A percentile compares a stretch with the other conserved stretches of the same genome.
Evolutionary conservation across 140 eudicot species (phyloP).

Genomic region (Senecio squalidus): DNA sequence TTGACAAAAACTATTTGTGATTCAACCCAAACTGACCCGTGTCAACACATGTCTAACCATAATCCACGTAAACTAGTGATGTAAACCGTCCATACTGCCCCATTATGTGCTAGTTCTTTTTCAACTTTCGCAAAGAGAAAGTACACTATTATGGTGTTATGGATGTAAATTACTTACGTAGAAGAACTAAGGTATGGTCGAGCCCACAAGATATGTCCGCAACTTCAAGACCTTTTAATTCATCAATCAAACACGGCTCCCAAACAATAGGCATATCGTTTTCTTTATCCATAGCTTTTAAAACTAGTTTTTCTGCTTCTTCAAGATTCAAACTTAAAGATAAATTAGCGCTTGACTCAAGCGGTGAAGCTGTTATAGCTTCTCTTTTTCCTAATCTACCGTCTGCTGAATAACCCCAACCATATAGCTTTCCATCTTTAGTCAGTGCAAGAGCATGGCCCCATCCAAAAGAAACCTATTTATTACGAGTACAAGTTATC

Average conservation of each 20-base stretch:
- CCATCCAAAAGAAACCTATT: conserved; percentile 93
- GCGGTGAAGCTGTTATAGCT: conserved; percentile 41
- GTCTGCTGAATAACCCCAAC: conserved; percentile 98
- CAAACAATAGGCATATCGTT: conserved; percentile 85
- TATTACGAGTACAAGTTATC: neutral
- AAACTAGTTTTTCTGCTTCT: conserved; percentile 58
- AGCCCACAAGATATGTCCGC: conserved; percentile 81
- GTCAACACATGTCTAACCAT: too few relatives aligned
- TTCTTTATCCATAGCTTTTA: conserved; percentile 84
- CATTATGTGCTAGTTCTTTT: neutral
- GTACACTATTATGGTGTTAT: neutral
- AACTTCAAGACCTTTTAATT: conserved; percentile 46
- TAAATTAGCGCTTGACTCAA: conserved; percentile 42
- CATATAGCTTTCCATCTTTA: conserved; percentile 70
- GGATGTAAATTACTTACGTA: conserved; percentile 43
- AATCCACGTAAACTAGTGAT: too few relatives aligned
- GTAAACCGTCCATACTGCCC: neutral
- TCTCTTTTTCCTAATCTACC: conserved; percentile 81
- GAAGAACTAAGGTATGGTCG: conserved; percentile 76
- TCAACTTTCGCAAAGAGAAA: neutral
- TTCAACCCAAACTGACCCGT: too few relatives aligned
- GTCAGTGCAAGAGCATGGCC: conserved; percentile 93
- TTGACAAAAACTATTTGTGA: too few relatives aligned
- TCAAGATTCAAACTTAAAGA: conserved; percentile 36
- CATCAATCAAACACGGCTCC: conserved; percentile 78